Base-by-base conservation (phyloP, 192 early-diverging fungal species). In the Coemansia sp. region DNA sequence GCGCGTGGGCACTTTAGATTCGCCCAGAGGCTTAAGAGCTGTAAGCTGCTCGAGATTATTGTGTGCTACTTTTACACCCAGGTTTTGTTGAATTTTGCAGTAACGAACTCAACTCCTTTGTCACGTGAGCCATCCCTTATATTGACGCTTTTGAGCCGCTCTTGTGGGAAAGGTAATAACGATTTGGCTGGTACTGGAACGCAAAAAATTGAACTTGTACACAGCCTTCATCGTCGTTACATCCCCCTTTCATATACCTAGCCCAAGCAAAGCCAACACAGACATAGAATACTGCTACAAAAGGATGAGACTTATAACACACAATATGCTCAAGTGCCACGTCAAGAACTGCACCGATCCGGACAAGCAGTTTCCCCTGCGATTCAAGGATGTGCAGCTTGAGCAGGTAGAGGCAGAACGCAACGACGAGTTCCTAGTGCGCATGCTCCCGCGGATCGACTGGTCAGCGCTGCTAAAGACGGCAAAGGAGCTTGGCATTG, bases 271-370 rank as follows among this genome's bases (percentile, higher is more conserved):
- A 38, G 15, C 23, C 41, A 59, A 44, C 10, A 9, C 45, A 6
- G 28, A 33, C 37, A 17, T n/a, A 37, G 34, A 7, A 2, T 29
- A 25, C 15, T 13, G 14, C 23, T 25, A 8, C 58, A 20, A 20
- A 59, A 91, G n/a, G n/a, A n/a, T 90, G 87, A 87, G 96, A 82
- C 89, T 98, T 63, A 87, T 98, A 40, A 96, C 94, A 33, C 97
- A 98, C 84, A 98, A 98, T 78, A 92, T 98, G 93, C 87, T 98
- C 55, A 92, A 94, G 83, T 98, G 97, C 88, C 92, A 96, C 70
- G 97, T 91, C 71, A 96, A 94, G 78, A 87, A 87, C 80, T 98
- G 97, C 85, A 87, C 84, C n/a, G 68, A 84, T 44, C 82, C 82
- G 0, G 83, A 81, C 62, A 88, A 90, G 71, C 93, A 91, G 82